Percentiles rank a stretch among this genome's conserved stretches.
Conservation (phyloP, 257 asterid species). For the Coffea canephora region DNA sequence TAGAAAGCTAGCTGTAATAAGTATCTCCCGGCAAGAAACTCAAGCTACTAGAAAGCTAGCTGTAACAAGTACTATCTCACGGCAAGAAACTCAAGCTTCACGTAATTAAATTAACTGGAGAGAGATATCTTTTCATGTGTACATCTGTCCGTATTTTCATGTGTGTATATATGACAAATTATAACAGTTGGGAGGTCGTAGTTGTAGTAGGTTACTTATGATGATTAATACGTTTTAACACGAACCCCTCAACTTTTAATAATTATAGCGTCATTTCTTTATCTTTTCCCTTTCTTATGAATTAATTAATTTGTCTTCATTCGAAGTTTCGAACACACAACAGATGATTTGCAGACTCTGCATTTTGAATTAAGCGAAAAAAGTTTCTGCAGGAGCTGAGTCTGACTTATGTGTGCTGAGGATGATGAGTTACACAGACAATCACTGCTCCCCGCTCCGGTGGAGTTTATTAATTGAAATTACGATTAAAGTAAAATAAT, state of each 20-base stretch:
- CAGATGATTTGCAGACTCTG: not conserved
- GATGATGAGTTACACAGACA: not conserved
- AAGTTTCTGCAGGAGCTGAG: no score
- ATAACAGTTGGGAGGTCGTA: not conserved
- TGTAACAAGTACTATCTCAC: no score
- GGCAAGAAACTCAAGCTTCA: not conserved
- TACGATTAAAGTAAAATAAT: not conserved
- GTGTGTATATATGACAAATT: not conserved
- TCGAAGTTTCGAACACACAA: not conserved
- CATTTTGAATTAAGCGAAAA: not conserved
- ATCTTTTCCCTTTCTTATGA: not conserved
- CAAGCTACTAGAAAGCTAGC: no score
- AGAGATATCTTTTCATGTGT: not conserved
- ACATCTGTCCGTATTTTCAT: not conserved
- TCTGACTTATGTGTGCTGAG: not conserved
- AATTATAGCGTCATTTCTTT: not conserved
- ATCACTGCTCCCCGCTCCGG: not conserved
- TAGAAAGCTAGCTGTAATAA: no score
- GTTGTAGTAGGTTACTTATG: not conserved
- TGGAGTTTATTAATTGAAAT: not conserved
- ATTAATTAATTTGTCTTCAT: not conserved
- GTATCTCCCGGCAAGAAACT: no score
- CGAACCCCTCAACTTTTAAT: not conserved
- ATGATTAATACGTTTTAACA: not conserved
- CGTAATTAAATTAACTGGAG: not conserved